Conservation (phyloP, 106 monocot genomes). For the Posidonia australis region DNA sequence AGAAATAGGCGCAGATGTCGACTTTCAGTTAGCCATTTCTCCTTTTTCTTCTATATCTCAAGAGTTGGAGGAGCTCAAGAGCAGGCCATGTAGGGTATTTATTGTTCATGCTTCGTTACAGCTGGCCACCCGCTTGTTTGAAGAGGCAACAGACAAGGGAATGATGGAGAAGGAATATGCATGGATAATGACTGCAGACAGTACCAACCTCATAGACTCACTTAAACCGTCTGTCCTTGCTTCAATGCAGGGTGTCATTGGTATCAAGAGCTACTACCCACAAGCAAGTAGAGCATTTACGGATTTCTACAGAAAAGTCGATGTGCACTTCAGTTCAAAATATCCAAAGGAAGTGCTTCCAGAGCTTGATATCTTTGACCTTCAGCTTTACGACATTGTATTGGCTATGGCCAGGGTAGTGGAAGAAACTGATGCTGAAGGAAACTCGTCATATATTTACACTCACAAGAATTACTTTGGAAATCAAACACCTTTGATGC, state of each 20-base stretch:
- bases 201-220: constrained; percentile 4
- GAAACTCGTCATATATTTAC: background rate
- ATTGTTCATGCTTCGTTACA: constrained; percentile 9
- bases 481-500: background rate
- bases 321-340: background rate
- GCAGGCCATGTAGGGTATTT: constrained; percentile 16
- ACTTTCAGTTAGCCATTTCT: constrained; percentile 2
- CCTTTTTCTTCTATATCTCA: background rate
- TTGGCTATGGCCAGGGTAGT: constrained; percentile 11
- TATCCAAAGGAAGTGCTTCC: constrained; percentile 12
- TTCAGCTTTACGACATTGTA: constrained; percentile 11
- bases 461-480: background rate
- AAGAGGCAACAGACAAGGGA: constrained; percentile 8
- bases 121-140: constrained; percentile 12
- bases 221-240: constrained; percentile 5
- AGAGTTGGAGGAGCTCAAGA: constrained; percentile 11
- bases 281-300: background rate
- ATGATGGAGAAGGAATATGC: constrained; percentile 17
- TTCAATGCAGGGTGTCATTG: constrained; percentile 19
- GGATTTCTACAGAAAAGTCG: constrained; percentile 1
- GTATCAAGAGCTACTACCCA: constrained; percentile 8
- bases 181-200: constrained; percentile 12
- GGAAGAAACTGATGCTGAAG: background rate
- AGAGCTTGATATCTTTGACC: background rate
- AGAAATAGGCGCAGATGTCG: constrained; percentile 6